Base-by-base conservation (phyloP, 1,284 basidiomycete genomes). In the Bondarzewia mesenterica region DNA sequence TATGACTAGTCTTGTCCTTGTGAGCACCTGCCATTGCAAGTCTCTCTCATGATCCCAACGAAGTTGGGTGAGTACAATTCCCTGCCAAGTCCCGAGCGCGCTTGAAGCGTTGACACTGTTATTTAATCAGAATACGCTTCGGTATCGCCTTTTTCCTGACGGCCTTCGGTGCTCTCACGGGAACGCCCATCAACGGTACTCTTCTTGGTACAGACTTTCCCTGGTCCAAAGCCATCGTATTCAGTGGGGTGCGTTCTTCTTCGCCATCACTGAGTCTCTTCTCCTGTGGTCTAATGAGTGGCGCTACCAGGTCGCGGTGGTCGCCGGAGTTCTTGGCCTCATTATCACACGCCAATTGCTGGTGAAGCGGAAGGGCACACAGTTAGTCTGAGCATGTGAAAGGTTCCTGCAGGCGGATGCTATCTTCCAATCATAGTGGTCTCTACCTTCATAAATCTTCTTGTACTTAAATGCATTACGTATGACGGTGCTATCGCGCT, bases 111-210 rank as follows among this genome's bases (percentile, higher is more conserved):
- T 29, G 27, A 29, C 14, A 14, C 27, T 7, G 7, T 15, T 14
- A 10, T 32, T 18, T 7, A n/a, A 2, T 7, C 29, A 61, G 60
- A 4, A 46, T 57, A 22, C 57, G 60, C 5, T 51, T 60, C 23
- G 61, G 61, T 4, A 42, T 62, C 14, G 52, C 44, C 4, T 60
- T 53, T 44, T 53, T 46, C 22, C 45, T 59, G 15, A 37, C 50
- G 7, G 52, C 52, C 15, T 50, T 62, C 35, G 60, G 51, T 1
- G 49, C 48, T 12, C 54, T 63, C 7, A 53, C 51, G 5, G 62
- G 61, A 2, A 54, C 51, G 8, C 68, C 68, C 0, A 64, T 69
- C 25, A 52, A 57, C 16, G 68, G 68, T 22, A 65, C 66, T 2
- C 50, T 70, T 10, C 55, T 68, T 3, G 54, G 55, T 3, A 44